phyloP scores from a whole-genome alignment of 768 basidiomycete genomes.

The Termitomyces sp. region DNA sequence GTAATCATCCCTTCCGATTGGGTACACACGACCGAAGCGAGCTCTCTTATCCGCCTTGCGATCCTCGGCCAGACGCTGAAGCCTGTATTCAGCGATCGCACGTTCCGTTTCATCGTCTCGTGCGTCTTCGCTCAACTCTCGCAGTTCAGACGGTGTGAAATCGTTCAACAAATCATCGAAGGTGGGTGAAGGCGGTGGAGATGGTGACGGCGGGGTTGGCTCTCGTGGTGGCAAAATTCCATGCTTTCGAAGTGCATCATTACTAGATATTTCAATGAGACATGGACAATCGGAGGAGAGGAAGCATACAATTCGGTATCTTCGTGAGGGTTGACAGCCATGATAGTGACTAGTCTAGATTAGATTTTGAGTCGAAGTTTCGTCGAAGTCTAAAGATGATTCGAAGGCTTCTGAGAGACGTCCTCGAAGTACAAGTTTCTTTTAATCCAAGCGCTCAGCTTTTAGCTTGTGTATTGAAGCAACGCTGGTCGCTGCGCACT shows the following conservation, averaged over 20 bases:
- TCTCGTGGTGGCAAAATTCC: conserved; percentile 83
- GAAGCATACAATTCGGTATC: conserved; percentile 92
- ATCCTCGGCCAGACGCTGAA: conserved; percentile 61
- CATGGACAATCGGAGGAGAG: neutral
- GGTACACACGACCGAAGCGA: conserved; percentile 80
- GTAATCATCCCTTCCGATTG: conserved; percentile 91
- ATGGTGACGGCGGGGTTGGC: conserved; percentile 66
- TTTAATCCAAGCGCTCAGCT: neutral
- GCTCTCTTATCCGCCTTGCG: conserved; percentile 49
- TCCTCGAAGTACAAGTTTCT: neutral
- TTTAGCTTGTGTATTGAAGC: too few relatives aligned
- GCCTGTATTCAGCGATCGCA: conserved; percentile 58
- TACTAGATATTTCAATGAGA: conserved; percentile 42
- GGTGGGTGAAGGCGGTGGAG: conserved; percentile 72
- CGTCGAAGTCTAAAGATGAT: neutral
- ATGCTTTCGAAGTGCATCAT: conserved; percentile 88
- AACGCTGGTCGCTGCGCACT: neutral
- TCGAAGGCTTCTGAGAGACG: neutral
- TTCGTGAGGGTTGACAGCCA: conserved; percentile 79
- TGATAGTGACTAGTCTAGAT: conserved; percentile 16
- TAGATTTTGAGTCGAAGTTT: neutral
- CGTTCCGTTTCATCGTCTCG: conserved; percentile 73
- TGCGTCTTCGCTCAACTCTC: conserved; percentile 66
- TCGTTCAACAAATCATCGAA: conserved; percentile 64
- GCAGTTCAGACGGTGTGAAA: conserved; percentile 56